These are phyloP conservation scores for Mycena floridula DNA, from an alignment of 768 basidiomycete species.

Conservation along the genomic window DNA sequence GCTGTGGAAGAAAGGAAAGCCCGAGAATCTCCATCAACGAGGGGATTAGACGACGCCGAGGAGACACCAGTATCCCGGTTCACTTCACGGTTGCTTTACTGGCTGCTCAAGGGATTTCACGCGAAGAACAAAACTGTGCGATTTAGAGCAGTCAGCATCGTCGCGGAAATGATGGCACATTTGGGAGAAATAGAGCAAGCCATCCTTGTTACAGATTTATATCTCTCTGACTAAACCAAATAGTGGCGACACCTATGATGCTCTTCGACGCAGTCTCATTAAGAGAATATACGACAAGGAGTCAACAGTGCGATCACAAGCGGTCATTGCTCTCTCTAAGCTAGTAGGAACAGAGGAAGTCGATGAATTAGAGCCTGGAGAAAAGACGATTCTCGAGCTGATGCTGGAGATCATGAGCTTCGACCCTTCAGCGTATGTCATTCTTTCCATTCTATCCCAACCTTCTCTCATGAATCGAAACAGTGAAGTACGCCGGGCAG, in stretches of 20 bases:
- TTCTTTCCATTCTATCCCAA: background rate
- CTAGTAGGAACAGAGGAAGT: constrained; percentile 69
- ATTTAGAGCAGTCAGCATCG: constrained; percentile 71
- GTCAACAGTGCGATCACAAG: constrained; percentile 73
- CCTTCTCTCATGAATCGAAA: background rate
- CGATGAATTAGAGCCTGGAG: constrained; percentile 41
- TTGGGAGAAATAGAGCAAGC: constrained; percentile 88
- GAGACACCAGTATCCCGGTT: constrained; percentile 70
- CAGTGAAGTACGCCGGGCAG: constrained; percentile 89
- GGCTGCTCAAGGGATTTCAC: constrained; percentile 73
- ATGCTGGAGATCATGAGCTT: constrained; percentile 63
- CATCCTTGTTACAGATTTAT: background rate
- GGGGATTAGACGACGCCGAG: constrained; percentile 42
- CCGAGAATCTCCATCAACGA: constrained; percentile 17
- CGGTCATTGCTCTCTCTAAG: constrained; percentile 74
- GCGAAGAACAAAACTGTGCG: constrained; percentile 91
- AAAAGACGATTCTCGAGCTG: constrained; percentile 53
- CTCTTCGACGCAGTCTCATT: constrained; percentile 61
- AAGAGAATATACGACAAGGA: constrained; percentile 89
- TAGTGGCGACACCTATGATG: constrained; percentile 79
- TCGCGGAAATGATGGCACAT: constrained; percentile 81
- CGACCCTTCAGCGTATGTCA: constrained; percentile 65
- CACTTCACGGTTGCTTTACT: constrained; percentile 57
- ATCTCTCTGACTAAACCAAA: background rate
- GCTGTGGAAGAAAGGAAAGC: constrained; percentile 29